Evolutionary conservation across 371 early-diverging fungal genomes (phyloP).

Genomic region (Syncephalis plumigaleata): DNA sequence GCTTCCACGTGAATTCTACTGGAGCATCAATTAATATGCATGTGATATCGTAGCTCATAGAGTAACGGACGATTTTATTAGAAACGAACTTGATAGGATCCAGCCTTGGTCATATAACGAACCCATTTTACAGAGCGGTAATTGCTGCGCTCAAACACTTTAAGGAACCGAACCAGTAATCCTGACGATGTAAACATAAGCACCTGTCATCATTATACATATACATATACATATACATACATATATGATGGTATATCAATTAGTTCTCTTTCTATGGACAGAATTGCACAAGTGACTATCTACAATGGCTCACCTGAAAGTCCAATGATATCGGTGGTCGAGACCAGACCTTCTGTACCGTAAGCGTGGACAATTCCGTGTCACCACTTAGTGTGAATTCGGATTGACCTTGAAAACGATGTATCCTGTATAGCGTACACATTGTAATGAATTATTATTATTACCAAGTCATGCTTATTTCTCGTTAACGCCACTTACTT

Average conservation of each 20-base stretch:
- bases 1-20: no score
- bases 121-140: conserved; percentile 88
- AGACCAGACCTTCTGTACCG: conserved; percentile 67
- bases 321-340: conserved; percentile 82
- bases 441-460: no score
- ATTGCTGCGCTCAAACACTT: conserved; percentile 81
- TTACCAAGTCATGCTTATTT: background rate
- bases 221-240: no score
- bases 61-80: no score
- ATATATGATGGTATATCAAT: no score
- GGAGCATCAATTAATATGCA: no score
- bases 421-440: conserved; percentile 30
- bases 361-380: conserved; percentile 53
- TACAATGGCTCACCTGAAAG: conserved; percentile 42
- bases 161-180: conserved; percentile 69
- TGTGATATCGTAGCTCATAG: no score
- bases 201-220: conserved; percentile 12
- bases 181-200: conserved; percentile 31
- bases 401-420: conserved; percentile 65
- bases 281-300: no score
- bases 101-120: conserved; percentile 84
- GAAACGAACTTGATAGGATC: conserved; percentile 60
- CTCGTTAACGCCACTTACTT: conserved; percentile 35
- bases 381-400: conserved; percentile 57
- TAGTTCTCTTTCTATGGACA: no score